Conservation (phyloP, 2,329 filamentous ascomycete species). For the Botrytis tulipae region DNA sequence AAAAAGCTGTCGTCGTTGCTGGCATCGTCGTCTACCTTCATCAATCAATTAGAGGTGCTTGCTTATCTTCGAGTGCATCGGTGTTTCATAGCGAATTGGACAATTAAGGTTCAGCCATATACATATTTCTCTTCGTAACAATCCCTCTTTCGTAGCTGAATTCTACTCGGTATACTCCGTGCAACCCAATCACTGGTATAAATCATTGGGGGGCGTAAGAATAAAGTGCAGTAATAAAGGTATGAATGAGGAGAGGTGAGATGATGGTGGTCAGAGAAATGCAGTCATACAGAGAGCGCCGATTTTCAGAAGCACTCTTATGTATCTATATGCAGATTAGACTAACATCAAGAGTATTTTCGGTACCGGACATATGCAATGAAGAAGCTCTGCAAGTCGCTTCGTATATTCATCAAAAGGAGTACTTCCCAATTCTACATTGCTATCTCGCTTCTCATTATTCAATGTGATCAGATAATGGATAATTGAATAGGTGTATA, state of each 20-base stretch:
- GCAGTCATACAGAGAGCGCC: constrained; percentile 4
- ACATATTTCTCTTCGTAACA: background rate
- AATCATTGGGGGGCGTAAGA: constrained; percentile 4
- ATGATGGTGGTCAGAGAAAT: constrained; percentile 19
- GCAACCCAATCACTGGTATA: background rate
- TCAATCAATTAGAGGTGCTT: background rate
- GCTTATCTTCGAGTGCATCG: background rate
- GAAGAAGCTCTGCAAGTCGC: background rate
- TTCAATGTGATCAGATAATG: background rate
- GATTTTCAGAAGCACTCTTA: background rate
- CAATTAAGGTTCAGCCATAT: constrained; percentile 6
- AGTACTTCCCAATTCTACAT: background rate
- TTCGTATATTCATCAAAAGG: background rate
- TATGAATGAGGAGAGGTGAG: background rate
- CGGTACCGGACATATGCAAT: background rate
- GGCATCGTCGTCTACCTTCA: background rate
- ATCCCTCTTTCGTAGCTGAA: background rate
- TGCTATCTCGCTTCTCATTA: background rate
- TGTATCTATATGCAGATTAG: background rate
- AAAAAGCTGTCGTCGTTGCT: background rate
- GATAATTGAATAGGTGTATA: background rate
- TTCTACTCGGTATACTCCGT: constrained; percentile 17
- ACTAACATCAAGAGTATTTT: background rate
- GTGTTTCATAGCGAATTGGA: constrained; percentile 12
- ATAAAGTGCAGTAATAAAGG: background rate